Evolutionary conservation across 768 basidiomycete species (phyloP).

Genomic region (Xerocomellus dryophilus): DNA sequence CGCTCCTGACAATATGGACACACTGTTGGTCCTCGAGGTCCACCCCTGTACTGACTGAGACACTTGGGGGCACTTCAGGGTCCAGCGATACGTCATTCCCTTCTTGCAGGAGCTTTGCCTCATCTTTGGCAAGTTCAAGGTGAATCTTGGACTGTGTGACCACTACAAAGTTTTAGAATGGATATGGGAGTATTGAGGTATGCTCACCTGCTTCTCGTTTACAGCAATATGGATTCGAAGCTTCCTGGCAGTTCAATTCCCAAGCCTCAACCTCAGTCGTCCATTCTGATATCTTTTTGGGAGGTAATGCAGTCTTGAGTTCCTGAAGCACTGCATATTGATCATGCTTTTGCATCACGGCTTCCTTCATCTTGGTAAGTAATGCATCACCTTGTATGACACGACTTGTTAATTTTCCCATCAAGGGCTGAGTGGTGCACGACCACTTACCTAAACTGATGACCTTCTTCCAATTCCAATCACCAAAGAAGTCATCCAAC

Average conservation of each 20-base stretch:
- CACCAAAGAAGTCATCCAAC: constrained; percentile 35
- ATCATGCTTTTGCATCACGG: too few relatives aligned
- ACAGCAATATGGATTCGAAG: neutral
- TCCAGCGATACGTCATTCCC: neutral
- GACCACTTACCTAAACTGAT: neutral
- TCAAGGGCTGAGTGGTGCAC: neutral
- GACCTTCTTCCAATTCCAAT: constrained; percentile 35
- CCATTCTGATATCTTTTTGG: too few relatives aligned
- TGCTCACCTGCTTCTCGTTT: neutral
- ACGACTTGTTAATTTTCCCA: too few relatives aligned
- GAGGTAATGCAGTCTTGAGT: too few relatives aligned
- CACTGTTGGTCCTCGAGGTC: neutral
- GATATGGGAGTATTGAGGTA: neutral
- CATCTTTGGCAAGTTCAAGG: neutral
- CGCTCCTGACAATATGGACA: neutral
- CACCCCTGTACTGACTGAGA: neutral
- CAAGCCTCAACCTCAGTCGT: neutral
- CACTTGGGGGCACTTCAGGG: neutral
- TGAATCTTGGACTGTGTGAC: neutral
- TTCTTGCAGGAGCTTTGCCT: neutral
- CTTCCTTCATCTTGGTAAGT: neutral
- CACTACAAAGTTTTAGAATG: neutral
- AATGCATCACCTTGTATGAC: neutral
- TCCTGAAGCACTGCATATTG: too few relatives aligned
- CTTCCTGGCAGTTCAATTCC: neutral